A percentile compares a stretch with the other conserved stretches of the same genome.
phyloP scores from a whole-genome alignment of 129 eudicot genomes.

The Tagetes patula region DNA sequence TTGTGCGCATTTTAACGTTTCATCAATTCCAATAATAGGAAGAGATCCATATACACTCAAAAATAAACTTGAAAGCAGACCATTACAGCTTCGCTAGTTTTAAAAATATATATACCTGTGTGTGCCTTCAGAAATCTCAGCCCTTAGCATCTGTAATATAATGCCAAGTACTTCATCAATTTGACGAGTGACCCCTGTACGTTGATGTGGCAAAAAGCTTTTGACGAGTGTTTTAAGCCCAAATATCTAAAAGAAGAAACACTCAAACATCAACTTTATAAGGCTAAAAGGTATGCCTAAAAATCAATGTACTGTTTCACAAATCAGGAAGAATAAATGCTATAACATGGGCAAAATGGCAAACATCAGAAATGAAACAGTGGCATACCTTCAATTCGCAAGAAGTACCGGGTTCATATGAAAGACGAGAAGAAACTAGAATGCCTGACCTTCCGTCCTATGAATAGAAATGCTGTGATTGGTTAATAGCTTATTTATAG shows the following conservation, averaged over 20 bases:
- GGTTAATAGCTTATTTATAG: background rate
- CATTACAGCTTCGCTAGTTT: background rate
- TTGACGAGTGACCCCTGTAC: constrained; percentile 38
- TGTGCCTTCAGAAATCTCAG: constrained; percentile 41
- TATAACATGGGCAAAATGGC: constrained; percentile 9
- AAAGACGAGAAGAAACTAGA: constrained; percentile 31
- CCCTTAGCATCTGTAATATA: constrained; percentile 57
- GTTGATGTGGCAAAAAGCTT: constrained; percentile 72
- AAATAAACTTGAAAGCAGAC: background rate
- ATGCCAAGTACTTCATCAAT: constrained; percentile 57
- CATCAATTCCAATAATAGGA: background rate
- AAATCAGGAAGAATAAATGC: constrained; percentile 3
- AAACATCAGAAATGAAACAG: constrained; percentile 4
- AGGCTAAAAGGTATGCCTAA: constrained; percentile 25
- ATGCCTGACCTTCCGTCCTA: constrained; percentile 43
- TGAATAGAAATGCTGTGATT: constrained; percentile 11
- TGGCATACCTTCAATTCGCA: constrained; percentile 62
- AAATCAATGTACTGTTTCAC: background rate
- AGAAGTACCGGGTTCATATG: constrained; percentile 44
- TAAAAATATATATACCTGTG: constrained; percentile 42
- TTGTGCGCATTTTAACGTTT: constrained; percentile 6
- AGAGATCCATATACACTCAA: constrained; percentile 2
- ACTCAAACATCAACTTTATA: constrained; percentile 7
- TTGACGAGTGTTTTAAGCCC: constrained; percentile 90
- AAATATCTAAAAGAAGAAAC: constrained; percentile 55